Evolutionary conservation across 768 basidiomycete genomes (phyloP).

Genomic region (Boletus reticulatus): DNA sequence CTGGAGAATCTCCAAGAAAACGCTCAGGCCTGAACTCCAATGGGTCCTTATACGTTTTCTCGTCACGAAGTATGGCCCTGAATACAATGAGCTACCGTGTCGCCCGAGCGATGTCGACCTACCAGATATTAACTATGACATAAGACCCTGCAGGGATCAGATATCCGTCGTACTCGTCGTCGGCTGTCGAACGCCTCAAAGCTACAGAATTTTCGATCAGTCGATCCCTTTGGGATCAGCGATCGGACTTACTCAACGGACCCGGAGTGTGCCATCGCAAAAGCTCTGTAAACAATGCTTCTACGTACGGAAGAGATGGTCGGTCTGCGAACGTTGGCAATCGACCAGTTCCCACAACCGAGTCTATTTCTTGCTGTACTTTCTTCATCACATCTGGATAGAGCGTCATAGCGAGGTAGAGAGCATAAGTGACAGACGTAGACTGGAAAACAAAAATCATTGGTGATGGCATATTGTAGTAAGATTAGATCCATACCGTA

Average conservation of each 20-base stretch:
- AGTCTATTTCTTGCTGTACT: conserved; percentile 27
- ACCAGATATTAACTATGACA: conserved; percentile 21
- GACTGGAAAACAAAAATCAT: conserved; percentile 6
- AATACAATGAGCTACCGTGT: background rate
- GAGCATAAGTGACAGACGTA: conserved; percentile 6
- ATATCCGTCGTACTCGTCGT: conserved; percentile 21
- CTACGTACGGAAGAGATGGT: conserved; percentile 25
- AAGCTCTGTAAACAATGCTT: conserved; percentile 24
- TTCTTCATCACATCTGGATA: conserved; percentile 25
- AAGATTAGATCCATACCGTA: conserved; percentile 26
- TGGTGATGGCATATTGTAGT: background rate
- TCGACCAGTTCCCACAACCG: conserved; percentile 20
- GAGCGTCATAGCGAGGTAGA: conserved; percentile 30
- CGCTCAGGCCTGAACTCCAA: conserved; percentile 24
- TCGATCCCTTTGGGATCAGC: background rate
- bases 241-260: conserved; percentile 6
- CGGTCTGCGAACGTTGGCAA: conserved; percentile 27
- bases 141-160: conserved; percentile 17
- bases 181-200: background rate
- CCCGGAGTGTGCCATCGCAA: conserved; percentile 19
- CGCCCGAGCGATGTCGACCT: background rate
- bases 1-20: conserved; percentile 17
- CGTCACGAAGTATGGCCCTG: conserved; percentile 22
- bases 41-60: conserved; percentile 12
- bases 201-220: conserved; percentile 5